Percentiles rank a stretch among this genome's conserved stretches.
phyloP scores from a whole-genome alignment of 495 filamentous ascomycete species.

The Xylona heveae region DNA sequence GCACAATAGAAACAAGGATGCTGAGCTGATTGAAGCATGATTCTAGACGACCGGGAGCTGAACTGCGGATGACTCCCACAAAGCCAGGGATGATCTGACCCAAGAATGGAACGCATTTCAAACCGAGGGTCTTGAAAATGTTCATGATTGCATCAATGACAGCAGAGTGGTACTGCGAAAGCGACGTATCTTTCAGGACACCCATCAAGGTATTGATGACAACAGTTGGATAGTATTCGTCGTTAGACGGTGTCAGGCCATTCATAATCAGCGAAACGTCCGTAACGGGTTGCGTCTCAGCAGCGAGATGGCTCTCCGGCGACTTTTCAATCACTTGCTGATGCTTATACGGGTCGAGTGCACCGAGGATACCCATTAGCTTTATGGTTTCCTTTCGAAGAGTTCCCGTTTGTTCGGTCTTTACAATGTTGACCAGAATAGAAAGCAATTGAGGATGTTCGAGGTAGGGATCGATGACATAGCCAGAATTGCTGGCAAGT shows the following conservation, averaged over 20 bases:
- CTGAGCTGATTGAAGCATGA: conserved; percentile 94
- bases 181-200: conserved; percentile 71
- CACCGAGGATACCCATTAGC: conserved; percentile 86
- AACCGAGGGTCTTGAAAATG: conserved; percentile 84
- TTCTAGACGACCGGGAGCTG: conserved; percentile 51
- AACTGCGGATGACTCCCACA: conserved; percentile 60
- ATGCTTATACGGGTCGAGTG: conserved; percentile 88
- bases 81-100: conserved; percentile 88
- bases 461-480: conserved; percentile 90
- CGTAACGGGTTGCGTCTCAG: conserved; percentile 48
- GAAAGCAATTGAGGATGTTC: conserved; percentile 86
- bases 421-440: conserved; percentile 81
- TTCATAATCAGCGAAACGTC: conserved; percentile 97
- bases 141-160: conserved; percentile 99
- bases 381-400: conserved; percentile 89
- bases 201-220: conserved; percentile 88
- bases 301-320: conserved; percentile 36
- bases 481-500: conserved; percentile 81
- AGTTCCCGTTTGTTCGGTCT: conserved; percentile 63
- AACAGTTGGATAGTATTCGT: conserved; percentile 96
- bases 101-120: conserved; percentile 89
- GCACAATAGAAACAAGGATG: conserved; percentile 81
- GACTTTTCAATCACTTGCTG: conserved; percentile 48
- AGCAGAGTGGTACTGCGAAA: conserved; percentile 72
- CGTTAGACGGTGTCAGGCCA: conserved; percentile 85